Base-by-base conservation (phyloP, 2,329 filamentous ascomycete genomes). In the Madurella fahalii region DNA sequence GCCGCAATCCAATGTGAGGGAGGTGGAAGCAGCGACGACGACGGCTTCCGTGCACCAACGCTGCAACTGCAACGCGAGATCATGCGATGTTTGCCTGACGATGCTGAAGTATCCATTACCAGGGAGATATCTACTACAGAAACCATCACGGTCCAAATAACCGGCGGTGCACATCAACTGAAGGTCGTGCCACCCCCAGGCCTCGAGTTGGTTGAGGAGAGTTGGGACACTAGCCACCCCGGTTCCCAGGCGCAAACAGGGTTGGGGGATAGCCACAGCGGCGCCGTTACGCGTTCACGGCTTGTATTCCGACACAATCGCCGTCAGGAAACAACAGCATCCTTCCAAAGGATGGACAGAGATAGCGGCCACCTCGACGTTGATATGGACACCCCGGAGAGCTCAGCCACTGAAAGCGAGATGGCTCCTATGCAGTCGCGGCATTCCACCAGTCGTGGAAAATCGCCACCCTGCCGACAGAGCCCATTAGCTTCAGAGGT, bases 71-170 rank as follows among this genome's bases (percentile, higher is more conserved):
- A 73, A 65, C 77, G 71, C 58, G 79, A 79, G 59, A 84, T 81
- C 46, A 67, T 79, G 59, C 77, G 76, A 47, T 74, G 83, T 0
- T 67, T 85, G 4, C 77, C 82, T 1, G 67, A 76, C 0, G 77
- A 81, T 43, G 78, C 83, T 0, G 77, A 76, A n/a, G 77, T 86
- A 5, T 80, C 80, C 9, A 81, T 86, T 39, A 80, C 77, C 1
- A 84, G 81, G 5, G 77, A 79, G 2, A 81, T 82, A 0, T 77
- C 76, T 1, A 84, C 80, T 1, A 82, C 78, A 8, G 84, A 85
- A 58, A 85, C 76, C 13, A 83, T 86, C 61, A 85, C 83, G 0
- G 82, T 86, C 2, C 82, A 86, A 50, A 77, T 87, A 39, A 76
- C 76, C 13, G 81, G 81, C 30, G 80, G 80, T 1, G 71, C 77